Conservation (phyloP, 2,329 filamentous ascomycete genomes). For the Claviceps sp. region DNA sequence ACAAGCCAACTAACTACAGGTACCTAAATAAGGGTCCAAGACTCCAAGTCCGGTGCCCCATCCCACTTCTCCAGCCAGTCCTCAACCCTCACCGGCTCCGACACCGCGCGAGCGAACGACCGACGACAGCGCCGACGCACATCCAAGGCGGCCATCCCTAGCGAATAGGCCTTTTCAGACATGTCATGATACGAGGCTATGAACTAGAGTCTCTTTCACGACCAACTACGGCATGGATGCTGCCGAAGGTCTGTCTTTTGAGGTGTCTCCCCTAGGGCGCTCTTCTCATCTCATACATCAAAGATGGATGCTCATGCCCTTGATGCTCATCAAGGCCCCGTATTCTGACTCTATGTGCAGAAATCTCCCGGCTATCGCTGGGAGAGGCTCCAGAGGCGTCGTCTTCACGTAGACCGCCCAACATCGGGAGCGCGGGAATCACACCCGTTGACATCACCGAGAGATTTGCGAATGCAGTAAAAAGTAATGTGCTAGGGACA, state of each 20-base stretch:
- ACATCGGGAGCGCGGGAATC: conserved; percentile 33
- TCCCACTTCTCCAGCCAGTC: neutral
- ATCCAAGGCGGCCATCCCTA: neutral
- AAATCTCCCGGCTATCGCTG: conserved; percentile 28
- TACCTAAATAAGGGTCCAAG: neutral
- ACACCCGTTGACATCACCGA: conserved; percentile 45
- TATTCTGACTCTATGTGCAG: conserved; percentile 19
- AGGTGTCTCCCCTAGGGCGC: too few species aligned
- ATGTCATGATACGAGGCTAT: conserved; percentile 5
- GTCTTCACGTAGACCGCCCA: conserved; percentile 23
- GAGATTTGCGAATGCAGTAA: conserved; percentile 38
- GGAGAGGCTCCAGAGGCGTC: conserved; percentile 18
- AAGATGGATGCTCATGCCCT: neutral
- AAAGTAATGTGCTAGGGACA: conserved; percentile 27
- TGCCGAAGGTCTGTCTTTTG: conserved; percentile 19
- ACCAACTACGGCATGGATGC: conserved; percentile 21
- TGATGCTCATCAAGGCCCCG: neutral
- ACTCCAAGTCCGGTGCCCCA: conserved; percentile 2
- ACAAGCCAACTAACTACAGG: neutral
- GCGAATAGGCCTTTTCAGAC: neutral
- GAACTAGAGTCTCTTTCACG: conserved; percentile 13
- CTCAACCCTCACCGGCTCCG: neutral
- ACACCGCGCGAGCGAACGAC: neutral
- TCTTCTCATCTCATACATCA: too few species aligned
- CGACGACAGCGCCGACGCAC: neutral